Evolutionary conservation across 371 early-diverging fungal species (phyloP), one percentile per base, ranked within the genome.

Genomic region (Mucor circinelloides): DNA sequence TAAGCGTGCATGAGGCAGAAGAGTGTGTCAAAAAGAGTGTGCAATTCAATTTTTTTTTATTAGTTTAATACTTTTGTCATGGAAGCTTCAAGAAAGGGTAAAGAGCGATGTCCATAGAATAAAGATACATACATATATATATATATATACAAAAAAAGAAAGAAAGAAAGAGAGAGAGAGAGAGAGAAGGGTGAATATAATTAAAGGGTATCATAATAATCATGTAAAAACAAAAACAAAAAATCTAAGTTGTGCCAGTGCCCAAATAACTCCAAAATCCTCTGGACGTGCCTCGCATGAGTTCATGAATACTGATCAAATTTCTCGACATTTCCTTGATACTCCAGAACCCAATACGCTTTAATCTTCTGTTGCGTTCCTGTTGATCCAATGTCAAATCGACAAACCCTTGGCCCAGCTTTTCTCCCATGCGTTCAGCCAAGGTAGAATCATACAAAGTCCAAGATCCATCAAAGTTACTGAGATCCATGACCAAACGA

Each of bases 391-490:
- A 69, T 1, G 92, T 92, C 25, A 95, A 72, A 62, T 87, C 82
- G 0, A 91, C 90, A 76, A 97, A 87, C 0, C 93, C 94, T 28
- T 89, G 85, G 15, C 96, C 97, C 7, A 95, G 81, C 55, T 93
- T 94, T 60, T 93, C 91, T 0, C 91, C 86, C 13, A 97, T 78
- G n/a, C 87, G 76, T 40, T 89, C 89, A 32, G 90, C 89, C 52
- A 97, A 68, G 0, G 91, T 91, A 1, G 95, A 92, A 50, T 95
- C 93, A 72, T 94, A 94, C 2, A 93, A 81, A 0, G 92, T 92
- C 97, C 97, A 97, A 0, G 96, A 85, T 15, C 99, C 99, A 74
- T 97, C 92, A 77, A 97, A 97, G 65, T 96, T 91, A 56, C 89
- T 93, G 55, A 93, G 65, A 61, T 90, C 89, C 82, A 94, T 85